A percentile compares a stretch with the other conserved stretches of the same genome.
phyloP scores from a whole-genome alignment of 305 asterid genomes.

The Fraxinus nigra region DNA sequence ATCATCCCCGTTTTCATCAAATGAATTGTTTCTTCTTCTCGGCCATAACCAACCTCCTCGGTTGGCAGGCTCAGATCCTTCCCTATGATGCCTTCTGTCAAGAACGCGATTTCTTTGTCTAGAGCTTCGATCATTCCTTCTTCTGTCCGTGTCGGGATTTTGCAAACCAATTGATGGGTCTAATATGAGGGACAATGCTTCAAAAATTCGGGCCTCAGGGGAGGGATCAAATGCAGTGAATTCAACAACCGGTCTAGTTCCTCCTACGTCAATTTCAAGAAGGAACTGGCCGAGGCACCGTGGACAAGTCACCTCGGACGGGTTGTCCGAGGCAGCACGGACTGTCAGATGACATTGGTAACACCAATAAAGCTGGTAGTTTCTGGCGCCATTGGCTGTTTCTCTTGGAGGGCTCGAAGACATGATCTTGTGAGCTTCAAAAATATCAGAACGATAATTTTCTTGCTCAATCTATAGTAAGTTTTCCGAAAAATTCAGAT shows the following conservation, averaged over 20 bases:
- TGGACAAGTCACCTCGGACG: conserved; percentile 55
- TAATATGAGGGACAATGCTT: conserved; percentile 65
- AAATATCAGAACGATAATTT: not conserved
- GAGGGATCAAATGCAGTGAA: conserved; percentile 76
- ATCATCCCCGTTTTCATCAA: conserved; percentile 34
- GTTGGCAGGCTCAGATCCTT: not conserved
- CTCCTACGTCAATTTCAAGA: conserved; percentile 42
- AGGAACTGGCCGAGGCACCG: conserved; percentile 70
- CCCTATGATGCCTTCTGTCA: conserved; percentile 29
- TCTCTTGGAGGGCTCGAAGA: conserved; percentile 34
- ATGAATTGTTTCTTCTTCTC: conserved; percentile 39
- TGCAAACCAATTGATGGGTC: conserved; percentile 35
- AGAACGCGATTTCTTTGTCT: not conserved
- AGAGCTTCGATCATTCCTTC: not conserved
- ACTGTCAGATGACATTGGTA: conserved; percentile 78
- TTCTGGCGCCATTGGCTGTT: conserved; percentile 22
- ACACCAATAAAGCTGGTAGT: conserved; percentile 69
- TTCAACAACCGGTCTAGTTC: conserved; percentile 46
- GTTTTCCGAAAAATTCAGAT: not conserved
- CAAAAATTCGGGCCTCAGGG: conserved; percentile 76
- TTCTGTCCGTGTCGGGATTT: conserved; percentile 6
- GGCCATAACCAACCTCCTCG: conserved; percentile 30
- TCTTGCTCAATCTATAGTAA: not conserved
- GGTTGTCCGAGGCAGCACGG: conserved; percentile 38
- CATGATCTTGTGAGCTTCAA: conserved; percentile 24